Evolutionary conservation across 148 eudicot genomes (phyloP), one percentile per base, ranked within the genome.

Genomic region (Camellia sinensis): DNA sequence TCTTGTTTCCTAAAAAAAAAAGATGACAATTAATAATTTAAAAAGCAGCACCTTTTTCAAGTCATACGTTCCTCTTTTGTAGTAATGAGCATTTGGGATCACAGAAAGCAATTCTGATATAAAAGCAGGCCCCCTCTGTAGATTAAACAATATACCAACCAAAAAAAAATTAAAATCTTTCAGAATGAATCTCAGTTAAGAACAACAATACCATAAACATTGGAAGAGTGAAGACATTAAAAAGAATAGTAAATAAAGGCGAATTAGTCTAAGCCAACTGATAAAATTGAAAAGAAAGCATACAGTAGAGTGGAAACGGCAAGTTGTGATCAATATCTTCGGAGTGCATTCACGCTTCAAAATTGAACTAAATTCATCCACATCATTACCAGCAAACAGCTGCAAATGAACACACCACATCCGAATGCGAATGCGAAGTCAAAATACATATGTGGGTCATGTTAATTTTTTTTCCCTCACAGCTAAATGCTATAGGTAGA

Each of bases 61-160:
- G 65, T 71, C 79, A 67, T 40, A 67, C 11, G 71, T 67, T 67
- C 98, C 98, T 91, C 98, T 88, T 82, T 93, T 95, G 77, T 87
- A 84, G 82, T 89, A 92, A 73, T 89, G 84, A 53, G 98, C 84
- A 87, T 95, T 95, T 40, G 98, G 98, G 71, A 95, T 89, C 72
- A 78, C 37, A 29, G 37, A 29, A 29, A 29, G 37, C 37, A 29
- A 29, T 29, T 29, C 37, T 29, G 37, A 29, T 43, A 95, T 95
- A 86, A 95, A 95, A 37, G 85, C 93, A 77, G 98, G 98, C 72
- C 97, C 98, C 67, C 93, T 90, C 98, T 95, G 92, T 60, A 84
- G 44, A 79, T 13, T 13, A 66, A 12, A 21, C n/a, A 82, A 77
- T 2, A 45, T 7, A 68, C 41, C 67, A 11, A 29, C 61, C 8